Conservation (phyloP, 2,329 filamentous ascomycete species). For the Nigrospora osmanthi region DNA sequence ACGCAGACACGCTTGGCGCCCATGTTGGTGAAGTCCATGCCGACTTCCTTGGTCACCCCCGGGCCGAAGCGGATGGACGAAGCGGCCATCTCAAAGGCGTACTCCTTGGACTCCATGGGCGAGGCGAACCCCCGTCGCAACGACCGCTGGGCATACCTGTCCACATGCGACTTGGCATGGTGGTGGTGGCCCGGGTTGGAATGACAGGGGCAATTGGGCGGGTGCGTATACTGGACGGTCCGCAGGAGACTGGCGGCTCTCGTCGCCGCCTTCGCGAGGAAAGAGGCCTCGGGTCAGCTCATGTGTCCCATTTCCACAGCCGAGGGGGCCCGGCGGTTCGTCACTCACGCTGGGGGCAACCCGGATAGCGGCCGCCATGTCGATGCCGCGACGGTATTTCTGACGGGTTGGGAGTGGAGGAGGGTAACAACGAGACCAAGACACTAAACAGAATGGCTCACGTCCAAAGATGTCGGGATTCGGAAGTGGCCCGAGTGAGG, state of each 20-base stretch:
- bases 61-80: constrained; percentile 91
- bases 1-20: constrained; percentile 81
- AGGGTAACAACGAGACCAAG: not conserved
- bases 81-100: constrained; percentile 98
- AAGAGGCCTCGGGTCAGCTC: not conserved
- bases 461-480: too few species aligned
- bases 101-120: constrained; percentile 77
- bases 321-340: not conserved
- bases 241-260: constrained; percentile 68
- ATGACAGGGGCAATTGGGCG: constrained; percentile 85
- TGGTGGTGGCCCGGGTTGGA: constrained; percentile 71
- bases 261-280: constrained; percentile 43
- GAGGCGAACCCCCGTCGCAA: constrained; percentile 57
- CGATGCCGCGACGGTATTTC: not conserved
- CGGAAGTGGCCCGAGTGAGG: too few species aligned
- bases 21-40: constrained; percentile 95
- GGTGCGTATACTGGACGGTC: constrained; percentile 86
- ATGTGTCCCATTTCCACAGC: too few species aligned
- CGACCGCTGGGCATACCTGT: constrained; percentile 32
- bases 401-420: too few species aligned
- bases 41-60: constrained; percentile 89
- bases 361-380: constrained; percentile 23
- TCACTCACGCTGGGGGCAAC: constrained; percentile 25
- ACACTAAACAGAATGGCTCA: not conserved
- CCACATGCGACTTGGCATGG: constrained; percentile 45